Percentiles rank a stretch among this genome's conserved stretches.
Conservation (phyloP, 2,329 filamentous ascomycete species). For the Chrysosporium keratinophilum region DNA sequence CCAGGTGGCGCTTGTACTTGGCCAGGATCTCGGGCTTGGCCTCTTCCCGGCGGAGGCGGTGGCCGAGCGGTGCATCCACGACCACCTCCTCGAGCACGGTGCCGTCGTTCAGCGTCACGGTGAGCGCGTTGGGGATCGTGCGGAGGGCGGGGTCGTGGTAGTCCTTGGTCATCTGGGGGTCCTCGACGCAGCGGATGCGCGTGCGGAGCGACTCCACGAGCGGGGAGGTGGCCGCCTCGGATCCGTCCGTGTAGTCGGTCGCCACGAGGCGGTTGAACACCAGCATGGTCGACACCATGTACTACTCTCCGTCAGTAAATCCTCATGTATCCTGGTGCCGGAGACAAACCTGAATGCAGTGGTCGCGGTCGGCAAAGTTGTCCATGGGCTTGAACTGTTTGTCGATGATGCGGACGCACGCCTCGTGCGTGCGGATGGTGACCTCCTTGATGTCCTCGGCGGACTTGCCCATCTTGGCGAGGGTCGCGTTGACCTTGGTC, state of each 20-base stretch:
- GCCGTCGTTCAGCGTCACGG: slow-evolving; percentile 88
- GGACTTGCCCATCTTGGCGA: slow-evolving; percentile 76
- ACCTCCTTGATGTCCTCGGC: slow-evolving; percentile 88
- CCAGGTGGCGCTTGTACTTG: slow-evolving; percentile 90
- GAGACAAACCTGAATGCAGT: slow-evolving; percentile 95
- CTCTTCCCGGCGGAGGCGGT: slow-evolving; percentile 83
- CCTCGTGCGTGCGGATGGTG: slow-evolving; percentile 93
- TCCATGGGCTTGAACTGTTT: slow-evolving; percentile 99
- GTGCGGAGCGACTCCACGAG: slow-evolving; percentile 85
- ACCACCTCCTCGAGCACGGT: slow-evolving; percentile 82
- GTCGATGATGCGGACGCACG: slow-evolving; percentile 97
- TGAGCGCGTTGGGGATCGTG: slow-evolving; percentile 94
- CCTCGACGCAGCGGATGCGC: slow-evolving; percentile 93
- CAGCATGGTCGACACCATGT: slow-evolving; percentile 97
- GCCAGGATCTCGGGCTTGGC: slow-evolving; percentile 93
- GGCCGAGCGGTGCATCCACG: slow-evolving; percentile 88
- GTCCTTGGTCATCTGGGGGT: slow-evolving; percentile 84
- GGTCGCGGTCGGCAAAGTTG: slow-evolving; percentile 98
- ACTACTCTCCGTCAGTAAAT: slow-evolving; percentile 36
- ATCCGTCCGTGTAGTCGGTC: slow-evolving; percentile 83
- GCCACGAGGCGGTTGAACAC: slow-evolving; percentile 88
- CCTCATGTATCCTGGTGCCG: slow-evolving; percentile 24
- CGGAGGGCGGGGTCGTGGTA: slow-evolving; percentile 91
- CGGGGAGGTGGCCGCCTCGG: slow-evolving; percentile 79
- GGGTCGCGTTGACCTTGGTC: slow-evolving; percentile 72